Base-by-base conservation (phyloP, 768 basidiomycete genomes). In the Tulasnella sp. region DNA sequence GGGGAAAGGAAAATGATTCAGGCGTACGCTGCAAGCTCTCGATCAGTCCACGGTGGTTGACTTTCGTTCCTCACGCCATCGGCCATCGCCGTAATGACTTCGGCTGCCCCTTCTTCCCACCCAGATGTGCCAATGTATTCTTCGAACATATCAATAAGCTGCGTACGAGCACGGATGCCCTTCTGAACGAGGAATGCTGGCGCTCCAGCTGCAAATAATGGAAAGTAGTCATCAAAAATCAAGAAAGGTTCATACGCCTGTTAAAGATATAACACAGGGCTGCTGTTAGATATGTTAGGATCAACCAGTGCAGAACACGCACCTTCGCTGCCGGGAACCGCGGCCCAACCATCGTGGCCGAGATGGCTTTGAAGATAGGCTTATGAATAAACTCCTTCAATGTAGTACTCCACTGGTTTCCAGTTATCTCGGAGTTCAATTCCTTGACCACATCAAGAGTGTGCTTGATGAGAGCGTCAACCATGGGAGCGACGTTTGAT, bases 201-300 rank as follows among this genome's bases (percentile, higher is more conserved):
- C 16, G 80, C 38, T 19, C 76, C 62, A 38, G 62, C 80, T 27
- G 78, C 78, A 18, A 80, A 44, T 0, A 79, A 48, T 9, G 80
- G 74, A 58, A 82, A 56, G 1, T 56, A 80, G 18, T 76, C 75
- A 71, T 80, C 81, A 52, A 82, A 82, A 1, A 34, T 68, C 10
- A 71, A 24, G 52, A 82, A 82, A 4, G 76, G n/a, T 3, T 76
- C 36, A 19, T 76, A 76, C 9, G 52, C 24, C 76, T 76, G 24
- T 4, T 72, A 8, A 16, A 12, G 42, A 44, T 44, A 40, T 4
- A 44, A 12, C 16, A 12, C 9, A 14, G 42, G 24, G 21, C 7
- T 12, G 10, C 4, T 44, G 56, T 58, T 58, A 58, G 56, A n/a
- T 44, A 12, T 16, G 42, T 44, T 44, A n/a, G 7, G 56, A 12